Evolutionary conservation across 371 early-diverging fungal genomes (phyloP).

Genomic region (Funneliformis caledonium): DNA sequence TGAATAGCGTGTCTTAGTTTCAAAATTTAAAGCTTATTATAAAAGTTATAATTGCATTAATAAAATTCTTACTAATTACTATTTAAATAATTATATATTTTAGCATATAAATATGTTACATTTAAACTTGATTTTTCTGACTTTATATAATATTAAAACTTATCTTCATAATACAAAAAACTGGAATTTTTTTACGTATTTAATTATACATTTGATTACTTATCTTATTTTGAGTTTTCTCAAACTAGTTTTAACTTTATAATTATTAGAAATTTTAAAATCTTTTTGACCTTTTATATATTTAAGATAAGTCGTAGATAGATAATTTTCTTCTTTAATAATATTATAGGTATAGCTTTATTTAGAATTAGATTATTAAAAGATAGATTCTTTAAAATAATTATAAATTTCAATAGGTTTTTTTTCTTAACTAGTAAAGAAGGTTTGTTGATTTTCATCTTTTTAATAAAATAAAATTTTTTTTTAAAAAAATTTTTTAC

Average conservation of each 20-base stretch:
- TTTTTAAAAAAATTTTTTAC: too few relatives aligned
- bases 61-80: too few relatives aligned
- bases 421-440: too few relatives aligned
- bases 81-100: background rate
- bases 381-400: background rate
- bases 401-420: background rate
- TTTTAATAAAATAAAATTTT: too few relatives aligned
- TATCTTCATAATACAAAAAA: constrained; percentile 7
- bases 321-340: constrained; percentile 19
- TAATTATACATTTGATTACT: background rate
- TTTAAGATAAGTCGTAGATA: background rate
- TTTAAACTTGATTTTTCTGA: constrained; percentile 9
- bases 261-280: background rate
- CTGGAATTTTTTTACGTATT: background rate
- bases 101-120: background rate
- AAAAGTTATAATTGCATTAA: background rate
- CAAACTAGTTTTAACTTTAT: constrained; percentile 1
- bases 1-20: constrained; percentile 5
- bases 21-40: background rate
- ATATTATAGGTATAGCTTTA: constrained; percentile 15
- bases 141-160: background rate
- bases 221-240: background rate
- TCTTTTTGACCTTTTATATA: constrained; percentile 12
- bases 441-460: too few relatives aligned
- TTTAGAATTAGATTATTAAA: background rate